Percentiles rank a stretch among this genome's conserved stretches.
Evolutionary conservation across 192 early-diverging fungal species (phyloP).

Genomic region (Coemansia sp.): DNA sequence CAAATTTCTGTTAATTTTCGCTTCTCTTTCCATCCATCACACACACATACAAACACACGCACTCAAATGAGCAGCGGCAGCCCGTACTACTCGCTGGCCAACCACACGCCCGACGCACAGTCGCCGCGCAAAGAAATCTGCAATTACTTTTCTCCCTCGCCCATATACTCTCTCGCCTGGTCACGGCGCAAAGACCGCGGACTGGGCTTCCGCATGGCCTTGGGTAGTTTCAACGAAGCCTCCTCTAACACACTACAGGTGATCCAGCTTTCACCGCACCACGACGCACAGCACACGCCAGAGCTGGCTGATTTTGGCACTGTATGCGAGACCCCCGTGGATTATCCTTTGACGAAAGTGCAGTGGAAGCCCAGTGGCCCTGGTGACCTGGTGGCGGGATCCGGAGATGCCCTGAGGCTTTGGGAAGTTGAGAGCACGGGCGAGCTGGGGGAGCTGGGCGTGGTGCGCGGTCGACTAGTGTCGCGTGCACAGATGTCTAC

Average conservation of each 20-base stretch:
- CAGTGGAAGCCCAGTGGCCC: conserved; percentile 76
- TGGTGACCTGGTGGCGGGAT: conserved; percentile 80
- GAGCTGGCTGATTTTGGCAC: conserved; percentile 66
- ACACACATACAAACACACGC: neutral
- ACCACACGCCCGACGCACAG: conserved; percentile 30
- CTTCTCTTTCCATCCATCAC: neutral
- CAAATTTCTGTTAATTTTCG: neutral
- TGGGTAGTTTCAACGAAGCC: conserved; percentile 78
- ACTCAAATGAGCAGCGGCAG: conserved; percentile 45
- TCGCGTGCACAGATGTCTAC: conserved; percentile 54
- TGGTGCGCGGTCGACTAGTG: conserved; percentile 18
- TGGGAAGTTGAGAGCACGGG: conserved; percentile 74
- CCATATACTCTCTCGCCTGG: conserved; percentile 90
- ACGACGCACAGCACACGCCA: conserved; percentile 35
- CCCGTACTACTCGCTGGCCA: conserved; percentile 34
- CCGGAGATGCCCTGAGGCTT: conserved; percentile 83
- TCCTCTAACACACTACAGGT: conserved; percentile 59
- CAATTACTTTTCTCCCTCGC: conserved; percentile 78
- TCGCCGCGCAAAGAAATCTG: conserved; percentile 70
- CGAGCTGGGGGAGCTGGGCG: conserved; percentile 37
- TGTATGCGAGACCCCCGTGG: conserved; percentile 72
- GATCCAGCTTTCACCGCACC: conserved; percentile 48
- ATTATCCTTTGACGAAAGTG: conserved; percentile 90
- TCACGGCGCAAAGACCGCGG: conserved; percentile 52
- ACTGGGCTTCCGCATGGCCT: conserved; percentile 71